A percentile compares a stretch with the other conserved stretches of the same genome.
Evolutionary conservation across 208 protist species (phyloP).

Genomic region (Tritrichomonas foetus): DNA sequence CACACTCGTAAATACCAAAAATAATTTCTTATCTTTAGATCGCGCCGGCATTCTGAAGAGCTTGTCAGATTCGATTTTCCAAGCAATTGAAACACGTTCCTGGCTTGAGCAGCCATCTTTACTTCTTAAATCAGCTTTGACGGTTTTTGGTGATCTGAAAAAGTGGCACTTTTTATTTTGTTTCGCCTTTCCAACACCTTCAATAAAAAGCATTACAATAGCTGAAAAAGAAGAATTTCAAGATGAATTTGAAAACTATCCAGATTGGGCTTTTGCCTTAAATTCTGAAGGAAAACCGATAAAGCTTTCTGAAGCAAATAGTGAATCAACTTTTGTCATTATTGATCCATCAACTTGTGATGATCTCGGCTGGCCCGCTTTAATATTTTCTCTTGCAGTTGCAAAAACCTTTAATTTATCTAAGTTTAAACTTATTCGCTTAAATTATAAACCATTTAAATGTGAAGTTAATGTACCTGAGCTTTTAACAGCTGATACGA

Average conservation of each 20-base stretch:
- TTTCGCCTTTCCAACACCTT: constrained; percentile 76
- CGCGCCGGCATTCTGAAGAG: not conserved
- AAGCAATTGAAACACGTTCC: not conserved
- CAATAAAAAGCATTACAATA: constrained; percentile 49
- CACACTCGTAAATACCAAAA: not conserved
- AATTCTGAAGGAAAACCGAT: not conserved
- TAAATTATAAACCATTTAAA: not conserved
- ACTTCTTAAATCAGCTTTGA: constrained; percentile 67
- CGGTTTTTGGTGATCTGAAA: constrained; percentile 86
- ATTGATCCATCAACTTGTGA: constrained; percentile 38
- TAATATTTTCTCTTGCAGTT: not conserved
- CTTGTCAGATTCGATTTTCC: not conserved
- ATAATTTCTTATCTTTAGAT: not conserved
- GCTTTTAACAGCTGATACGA: not conserved
- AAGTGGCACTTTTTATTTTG: constrained; percentile 79
- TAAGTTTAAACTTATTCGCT: not conserved
- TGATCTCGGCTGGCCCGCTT: not conserved
- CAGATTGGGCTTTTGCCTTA: not conserved
- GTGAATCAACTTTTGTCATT: not conserved
- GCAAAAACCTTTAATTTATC: not conserved
- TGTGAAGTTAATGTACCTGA: not conserved
- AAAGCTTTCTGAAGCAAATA: not conserved
- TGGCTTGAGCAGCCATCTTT: constrained; percentile 54
- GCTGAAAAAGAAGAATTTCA: not conserved
- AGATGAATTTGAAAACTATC: not conserved